Evolutionary conservation across 129 eudicot genomes (phyloP).

Genomic region (Calendula officinalis): DNA sequence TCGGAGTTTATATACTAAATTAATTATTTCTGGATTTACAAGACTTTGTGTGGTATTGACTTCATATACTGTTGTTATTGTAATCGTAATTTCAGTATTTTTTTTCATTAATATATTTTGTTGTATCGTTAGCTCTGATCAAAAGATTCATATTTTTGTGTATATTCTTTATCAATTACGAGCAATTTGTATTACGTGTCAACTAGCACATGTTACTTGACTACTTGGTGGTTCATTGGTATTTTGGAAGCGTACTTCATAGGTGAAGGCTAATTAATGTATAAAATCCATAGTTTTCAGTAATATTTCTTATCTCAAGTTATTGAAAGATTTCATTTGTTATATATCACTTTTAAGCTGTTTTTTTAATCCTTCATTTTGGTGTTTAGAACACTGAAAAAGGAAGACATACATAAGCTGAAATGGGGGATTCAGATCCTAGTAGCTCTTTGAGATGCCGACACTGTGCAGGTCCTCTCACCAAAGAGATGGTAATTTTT

Average conservation of each 20-base stretch:
- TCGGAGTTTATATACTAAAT: background rate
- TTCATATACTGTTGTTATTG: background rate
- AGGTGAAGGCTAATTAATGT: background rate
- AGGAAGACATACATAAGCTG: constrained; percentile 17
- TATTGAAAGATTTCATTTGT: background rate
- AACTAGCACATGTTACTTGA: too few species aligned
- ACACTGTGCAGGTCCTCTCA: constrained; percentile 88
- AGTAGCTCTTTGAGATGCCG: constrained; percentile 47
- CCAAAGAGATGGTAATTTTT: constrained; percentile 61
- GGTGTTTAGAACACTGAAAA: constrained; percentile 11
- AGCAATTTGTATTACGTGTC: too few species aligned
- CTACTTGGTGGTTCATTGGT: background rate
- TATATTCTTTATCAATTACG: background rate
- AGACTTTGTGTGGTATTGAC: background rate
- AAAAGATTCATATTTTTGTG: background rate
- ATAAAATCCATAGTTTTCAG: background rate
- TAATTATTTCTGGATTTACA: background rate
- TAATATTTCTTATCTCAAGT: too few species aligned
- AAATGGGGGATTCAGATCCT: constrained; percentile 48
- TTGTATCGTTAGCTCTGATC: background rate
- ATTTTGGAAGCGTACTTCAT: background rate
- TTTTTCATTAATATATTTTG: background rate
- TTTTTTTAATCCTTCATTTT: constrained; percentile 5
- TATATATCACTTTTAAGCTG: background rate
- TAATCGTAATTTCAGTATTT: background rate